A percentile compares a stretch with the other conserved stretches of the same genome.
Evolutionary conservation across 129 eudicot genomes (phyloP).

Genomic region (Dittrichia graveolens): DNA sequence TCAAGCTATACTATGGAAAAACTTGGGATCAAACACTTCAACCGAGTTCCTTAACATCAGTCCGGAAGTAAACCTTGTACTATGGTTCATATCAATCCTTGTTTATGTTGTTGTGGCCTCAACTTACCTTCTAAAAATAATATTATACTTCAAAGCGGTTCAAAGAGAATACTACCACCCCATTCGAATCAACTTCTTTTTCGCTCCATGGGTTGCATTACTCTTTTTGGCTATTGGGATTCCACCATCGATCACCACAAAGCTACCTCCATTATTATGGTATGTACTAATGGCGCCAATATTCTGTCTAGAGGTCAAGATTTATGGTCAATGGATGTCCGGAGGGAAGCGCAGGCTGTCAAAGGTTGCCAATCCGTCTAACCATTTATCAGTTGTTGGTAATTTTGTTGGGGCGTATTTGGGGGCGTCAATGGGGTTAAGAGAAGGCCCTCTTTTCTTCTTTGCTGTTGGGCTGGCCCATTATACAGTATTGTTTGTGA

Average conservation of each 20-base stretch:
- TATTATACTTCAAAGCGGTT: constrained; percentile 90
- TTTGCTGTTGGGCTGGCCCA: constrained; percentile 94
- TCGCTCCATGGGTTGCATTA: constrained; percentile 83
- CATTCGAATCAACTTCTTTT: constrained; percentile 83
- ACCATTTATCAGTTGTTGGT: constrained; percentile 75
- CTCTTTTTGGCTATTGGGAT: constrained; percentile 73
- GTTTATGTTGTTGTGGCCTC: constrained; percentile 45
- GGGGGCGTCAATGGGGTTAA: constrained; percentile 87
- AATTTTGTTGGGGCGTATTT: constrained; percentile 85
- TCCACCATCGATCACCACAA: constrained; percentile 47
- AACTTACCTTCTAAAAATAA: constrained; percentile 60
- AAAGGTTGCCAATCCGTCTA: constrained; percentile 86
- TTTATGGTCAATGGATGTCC: constrained; percentile 97
- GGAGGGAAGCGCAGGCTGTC: constrained; percentile 90
- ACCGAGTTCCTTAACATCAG: constrained; percentile 65
- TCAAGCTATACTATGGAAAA: constrained; percentile 92
- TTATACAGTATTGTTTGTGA: constrained; percentile 76
- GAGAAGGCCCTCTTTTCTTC: constrained; percentile 92
- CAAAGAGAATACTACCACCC: constrained; percentile 93
- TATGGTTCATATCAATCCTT: constrained; percentile 71
- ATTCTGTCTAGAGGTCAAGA: constrained; percentile 69
- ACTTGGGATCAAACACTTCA: constrained; percentile 54
- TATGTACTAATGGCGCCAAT: constrained; percentile 78
- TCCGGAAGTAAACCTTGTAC: constrained; percentile 51
- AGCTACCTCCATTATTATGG: constrained; percentile 57